phyloP scores from a whole-genome alignment of 2,329 filamentous ascomycete genomes.

The Cordyceps farinosa region DNA sequence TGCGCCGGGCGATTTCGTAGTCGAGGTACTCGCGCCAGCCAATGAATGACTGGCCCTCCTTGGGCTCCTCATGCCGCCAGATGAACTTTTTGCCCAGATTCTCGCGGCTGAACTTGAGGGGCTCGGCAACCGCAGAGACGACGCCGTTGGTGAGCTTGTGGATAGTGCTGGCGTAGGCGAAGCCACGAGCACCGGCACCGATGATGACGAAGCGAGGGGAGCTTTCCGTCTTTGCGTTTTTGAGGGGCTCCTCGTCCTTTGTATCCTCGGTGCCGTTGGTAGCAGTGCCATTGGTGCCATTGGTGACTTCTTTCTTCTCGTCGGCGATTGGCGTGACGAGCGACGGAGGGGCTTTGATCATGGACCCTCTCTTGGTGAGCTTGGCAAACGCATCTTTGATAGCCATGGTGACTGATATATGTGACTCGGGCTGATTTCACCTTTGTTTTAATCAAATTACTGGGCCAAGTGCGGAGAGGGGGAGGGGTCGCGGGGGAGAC shows the following conservation, averaged over 20 bases:
- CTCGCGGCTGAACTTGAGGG: constrained; percentile 70
- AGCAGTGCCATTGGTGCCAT: not conserved
- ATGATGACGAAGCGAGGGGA: constrained; percentile 72
- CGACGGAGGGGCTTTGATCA: constrained; percentile 6
- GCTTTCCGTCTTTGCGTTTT: constrained; percentile 31
- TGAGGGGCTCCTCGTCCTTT: not conserved
- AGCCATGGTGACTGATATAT: constrained; percentile 21
- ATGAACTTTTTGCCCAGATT: constrained; percentile 70
- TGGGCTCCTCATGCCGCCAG: constrained; percentile 54
- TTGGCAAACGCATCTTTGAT: constrained; percentile 23
- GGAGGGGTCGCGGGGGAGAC: constrained; percentile 18
- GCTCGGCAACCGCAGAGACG: constrained; percentile 78
- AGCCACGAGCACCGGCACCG: constrained; percentile 76
- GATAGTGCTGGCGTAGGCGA: constrained; percentile 68
- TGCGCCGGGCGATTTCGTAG: constrained; percentile 64
- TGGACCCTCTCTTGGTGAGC: constrained; percentile 19
- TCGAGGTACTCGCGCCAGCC: constrained; percentile 73
- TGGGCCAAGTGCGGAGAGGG: not conserved
- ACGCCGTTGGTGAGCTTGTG: constrained; percentile 61
- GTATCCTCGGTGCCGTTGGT: not conserved
- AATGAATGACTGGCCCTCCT: constrained; percentile 64
- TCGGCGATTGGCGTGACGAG: constrained; percentile 5
- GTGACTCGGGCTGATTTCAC: not conserved
- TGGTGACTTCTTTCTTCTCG: not conserved
- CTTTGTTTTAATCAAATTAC: not conserved